A percentile compares a stretch with the other conserved stretches of the same genome.
Conservation (phyloP, 2,329 filamentous ascomycete genomes). For the Xylariaceae sp. region DNA sequence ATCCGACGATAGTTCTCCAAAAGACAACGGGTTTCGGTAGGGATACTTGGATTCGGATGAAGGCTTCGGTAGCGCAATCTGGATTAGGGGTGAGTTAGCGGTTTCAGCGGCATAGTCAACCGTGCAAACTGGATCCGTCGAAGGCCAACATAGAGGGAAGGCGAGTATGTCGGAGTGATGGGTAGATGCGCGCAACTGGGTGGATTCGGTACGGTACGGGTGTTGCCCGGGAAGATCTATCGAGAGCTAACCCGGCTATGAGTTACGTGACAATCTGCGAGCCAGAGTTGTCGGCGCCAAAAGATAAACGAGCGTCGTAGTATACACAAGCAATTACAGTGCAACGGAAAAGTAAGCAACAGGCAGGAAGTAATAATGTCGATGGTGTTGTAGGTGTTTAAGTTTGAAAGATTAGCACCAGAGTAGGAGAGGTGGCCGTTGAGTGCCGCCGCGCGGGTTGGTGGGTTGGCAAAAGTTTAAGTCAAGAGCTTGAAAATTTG, state of each 20-base stretch:
- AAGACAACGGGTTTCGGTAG: background rate
- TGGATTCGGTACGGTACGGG: too few relatives aligned
- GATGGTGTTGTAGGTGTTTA: background rate
- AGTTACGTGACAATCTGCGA: slow-evolving; percentile 20
- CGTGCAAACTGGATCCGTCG: slow-evolving; percentile 25
- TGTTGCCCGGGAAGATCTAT: slow-evolving; percentile 15
- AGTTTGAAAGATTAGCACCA: background rate
- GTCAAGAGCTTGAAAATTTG: background rate
- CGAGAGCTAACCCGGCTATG: slow-evolving; percentile 12
- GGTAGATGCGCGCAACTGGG: slow-evolving; percentile 18
- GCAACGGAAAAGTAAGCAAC: background rate
- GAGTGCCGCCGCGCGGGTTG: too few relatives aligned
- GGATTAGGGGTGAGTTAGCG: slow-evolving; percentile 34
- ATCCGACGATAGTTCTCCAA: slow-evolving; percentile 5
- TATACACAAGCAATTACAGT: background rate
- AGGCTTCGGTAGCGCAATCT: slow-evolving; percentile 27
- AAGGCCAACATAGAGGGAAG: slow-evolving; percentile 32
- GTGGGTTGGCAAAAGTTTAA: background rate
- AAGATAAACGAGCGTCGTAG: slow-evolving; percentile 21
- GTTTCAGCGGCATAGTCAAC: slow-evolving; percentile 40
- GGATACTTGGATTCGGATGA: slow-evolving; percentile 4
- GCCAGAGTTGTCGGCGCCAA: slow-evolving; percentile 19
- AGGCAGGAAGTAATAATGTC: background rate
- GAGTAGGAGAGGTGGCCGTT: too few relatives aligned
- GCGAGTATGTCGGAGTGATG: slow-evolving; percentile 13